Conservation (phyloP, 345 rosid genomes). For the Ricinus communis region DNA sequence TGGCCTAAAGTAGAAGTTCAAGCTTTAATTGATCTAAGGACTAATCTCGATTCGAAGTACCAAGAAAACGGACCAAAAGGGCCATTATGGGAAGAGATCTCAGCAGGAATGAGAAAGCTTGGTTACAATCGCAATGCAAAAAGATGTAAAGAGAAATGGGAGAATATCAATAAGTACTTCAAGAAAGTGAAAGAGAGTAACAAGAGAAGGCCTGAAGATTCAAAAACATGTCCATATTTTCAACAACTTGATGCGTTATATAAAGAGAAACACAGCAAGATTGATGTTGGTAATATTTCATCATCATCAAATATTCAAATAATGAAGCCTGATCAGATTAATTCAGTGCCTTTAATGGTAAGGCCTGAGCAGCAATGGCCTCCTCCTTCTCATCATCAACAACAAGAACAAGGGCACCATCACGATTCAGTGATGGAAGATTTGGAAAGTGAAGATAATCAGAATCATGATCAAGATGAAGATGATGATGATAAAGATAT, state of each 20-base stretch:
- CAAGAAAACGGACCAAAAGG: constrained; percentile 72
- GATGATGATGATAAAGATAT: constrained; percentile 50
- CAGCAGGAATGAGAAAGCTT: constrained; percentile 55
- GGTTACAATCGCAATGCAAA: constrained; percentile 70
- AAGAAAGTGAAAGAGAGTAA: constrained; percentile 80
- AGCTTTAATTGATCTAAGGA: constrained; percentile 52
- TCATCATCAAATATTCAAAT: constrained; percentile 18
- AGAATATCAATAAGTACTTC: constrained; percentile 77
- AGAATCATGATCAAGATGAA: constrained; percentile 40
- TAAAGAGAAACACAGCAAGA: constrained; percentile 48
- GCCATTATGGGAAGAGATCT: constrained; percentile 74
- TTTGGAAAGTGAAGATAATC: constrained; percentile 38
- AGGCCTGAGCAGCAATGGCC: constrained; percentile 23
- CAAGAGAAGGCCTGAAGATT: constrained; percentile 70
- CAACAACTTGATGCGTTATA: constrained; percentile 72
- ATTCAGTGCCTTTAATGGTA: constrained; percentile 16
- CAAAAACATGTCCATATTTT: constrained; percentile 79
- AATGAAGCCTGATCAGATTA: constrained; percentile 23
- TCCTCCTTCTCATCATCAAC: background rate
- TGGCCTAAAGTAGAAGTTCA: constrained; percentile 70
- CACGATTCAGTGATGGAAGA: constrained; percentile 31
- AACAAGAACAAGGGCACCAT: constrained; percentile 4
- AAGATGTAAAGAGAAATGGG: constrained; percentile 86
- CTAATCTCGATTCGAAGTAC: constrained; percentile 47
- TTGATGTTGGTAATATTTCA: constrained; percentile 14